These are phyloP conservation scores for Ramaria rubella DNA, from an alignment of 768 basidiomycete species.

Conservation along the genomic window DNA sequence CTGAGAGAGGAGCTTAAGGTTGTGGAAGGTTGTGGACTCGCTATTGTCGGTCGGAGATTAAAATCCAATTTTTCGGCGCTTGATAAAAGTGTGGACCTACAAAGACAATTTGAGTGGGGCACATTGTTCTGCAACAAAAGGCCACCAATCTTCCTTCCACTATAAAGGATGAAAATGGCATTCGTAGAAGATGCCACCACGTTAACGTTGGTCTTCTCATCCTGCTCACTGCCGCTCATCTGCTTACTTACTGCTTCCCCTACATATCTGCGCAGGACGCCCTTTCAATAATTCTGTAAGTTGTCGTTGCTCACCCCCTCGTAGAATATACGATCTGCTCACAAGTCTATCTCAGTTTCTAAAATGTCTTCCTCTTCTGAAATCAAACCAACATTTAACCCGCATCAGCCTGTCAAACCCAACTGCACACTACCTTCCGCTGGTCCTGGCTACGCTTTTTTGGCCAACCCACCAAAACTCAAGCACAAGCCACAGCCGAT, in stretches of 20 bases:
- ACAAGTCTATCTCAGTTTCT: not conserved
- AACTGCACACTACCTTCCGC: not conserved
- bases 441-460: not conserved
- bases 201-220: not conserved
- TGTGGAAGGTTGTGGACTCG: not conserved
- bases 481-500: conserved; percentile 6
- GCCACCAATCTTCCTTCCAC: not conserved
- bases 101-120: not conserved
- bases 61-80: not conserved
- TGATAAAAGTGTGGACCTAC: not conserved
- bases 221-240: not conserved
- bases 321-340: too few species aligned
- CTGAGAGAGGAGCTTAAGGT: too few species aligned
- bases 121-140: not conserved
- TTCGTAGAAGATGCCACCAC: not conserved
- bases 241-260: not conserved
- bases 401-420: not conserved
- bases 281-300: not conserved
- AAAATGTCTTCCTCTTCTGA: not conserved
- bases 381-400: not conserved
- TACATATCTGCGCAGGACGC: not conserved
- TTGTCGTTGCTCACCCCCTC: too few species aligned
- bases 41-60: not conserved
- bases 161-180: not conserved
- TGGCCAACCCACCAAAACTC: not conserved